Evolutionary conservation across 371 early-diverging fungal species (phyloP).

Genomic region (Zopfochytrium polystomum): DNA sequence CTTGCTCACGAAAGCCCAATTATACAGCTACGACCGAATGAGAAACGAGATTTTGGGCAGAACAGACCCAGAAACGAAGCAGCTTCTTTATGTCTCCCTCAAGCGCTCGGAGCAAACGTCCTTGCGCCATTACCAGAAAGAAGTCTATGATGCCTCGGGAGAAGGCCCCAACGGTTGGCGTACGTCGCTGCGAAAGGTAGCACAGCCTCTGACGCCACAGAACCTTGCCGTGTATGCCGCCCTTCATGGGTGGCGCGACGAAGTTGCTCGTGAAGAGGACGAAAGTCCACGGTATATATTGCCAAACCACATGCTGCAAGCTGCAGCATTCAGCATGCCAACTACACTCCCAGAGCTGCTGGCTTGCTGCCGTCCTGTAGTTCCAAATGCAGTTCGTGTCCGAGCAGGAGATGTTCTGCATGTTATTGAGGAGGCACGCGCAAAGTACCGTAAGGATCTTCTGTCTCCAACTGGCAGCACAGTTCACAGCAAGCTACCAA

Average conservation of each 20-base stretch:
- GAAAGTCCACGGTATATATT: constrained; percentile 83
- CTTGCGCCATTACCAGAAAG: constrained; percentile 70
- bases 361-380: constrained; percentile 76
- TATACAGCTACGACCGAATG: constrained; percentile 72
- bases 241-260: constrained; percentile 89
- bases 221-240: constrained; percentile 79
- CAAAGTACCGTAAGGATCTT: no score
- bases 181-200: constrained; percentile 61
- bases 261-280: constrained; percentile 84
- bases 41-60: constrained; percentile 70
- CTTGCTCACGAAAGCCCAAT: no score
- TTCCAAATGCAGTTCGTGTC: constrained; percentile 75
- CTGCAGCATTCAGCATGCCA: constrained; percentile 76
- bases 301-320: constrained; percentile 85
- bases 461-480: no score
- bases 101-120: constrained; percentile 68
- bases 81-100: constrained; percentile 65
- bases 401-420: constrained; percentile 73
- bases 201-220: constrained; percentile 57
- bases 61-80: constrained; percentile 56
- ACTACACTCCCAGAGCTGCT: constrained; percentile 64
- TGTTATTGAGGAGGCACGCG: constrained; percentile 55
- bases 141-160: constrained; percentile 72
- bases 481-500: no score
- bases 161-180: constrained; percentile 77